These are phyloP conservation scores for Arachnomyces sp. DNA, from an alignment of 2,329 filamentous ascomycete genomes.

Conservation along the genomic window DNA sequence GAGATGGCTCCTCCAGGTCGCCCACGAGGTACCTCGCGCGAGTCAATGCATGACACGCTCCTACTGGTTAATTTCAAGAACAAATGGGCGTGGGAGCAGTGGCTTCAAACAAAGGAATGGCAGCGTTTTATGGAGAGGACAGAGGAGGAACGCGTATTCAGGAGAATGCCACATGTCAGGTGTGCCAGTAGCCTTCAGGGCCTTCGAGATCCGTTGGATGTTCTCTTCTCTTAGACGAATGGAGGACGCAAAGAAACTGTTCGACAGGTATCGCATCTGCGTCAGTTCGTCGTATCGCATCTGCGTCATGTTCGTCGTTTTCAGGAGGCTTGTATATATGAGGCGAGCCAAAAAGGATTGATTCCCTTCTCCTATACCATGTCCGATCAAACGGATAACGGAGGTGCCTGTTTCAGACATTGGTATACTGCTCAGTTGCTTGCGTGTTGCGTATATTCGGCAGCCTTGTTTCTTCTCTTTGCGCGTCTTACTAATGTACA, in stretches of 20 bases:
- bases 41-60: conserved; percentile 20
- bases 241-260: background rate
- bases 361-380: too few species aligned
- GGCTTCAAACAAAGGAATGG: conserved; percentile 19
- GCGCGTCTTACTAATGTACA: too few species aligned
- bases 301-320: too few species aligned
- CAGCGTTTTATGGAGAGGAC: conserved; percentile 21
- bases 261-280: too few species aligned
- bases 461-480: too few species aligned
- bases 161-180: conserved; percentile 21
- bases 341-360: too few species aligned
- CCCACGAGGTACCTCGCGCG: conserved; percentile 10
- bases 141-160: conserved; percentile 18
- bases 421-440: too few species aligned
- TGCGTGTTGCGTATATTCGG: too few species aligned
- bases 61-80: conserved; percentile 20
- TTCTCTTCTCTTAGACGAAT: conserved; percentile 2
- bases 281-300: too few species aligned
- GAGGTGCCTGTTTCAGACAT: too few species aligned
- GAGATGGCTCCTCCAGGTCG: conserved; percentile 16
- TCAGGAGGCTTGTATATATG: too few species aligned
- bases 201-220: conserved; percentile 20
- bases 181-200: conserved; percentile 22
- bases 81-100: conserved; percentile 18
- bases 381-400: too few species aligned